phyloP scores from a whole-genome alignment of 2,329 filamentous ascomycete species.

The Phaeosphaeria sp. region DNA sequence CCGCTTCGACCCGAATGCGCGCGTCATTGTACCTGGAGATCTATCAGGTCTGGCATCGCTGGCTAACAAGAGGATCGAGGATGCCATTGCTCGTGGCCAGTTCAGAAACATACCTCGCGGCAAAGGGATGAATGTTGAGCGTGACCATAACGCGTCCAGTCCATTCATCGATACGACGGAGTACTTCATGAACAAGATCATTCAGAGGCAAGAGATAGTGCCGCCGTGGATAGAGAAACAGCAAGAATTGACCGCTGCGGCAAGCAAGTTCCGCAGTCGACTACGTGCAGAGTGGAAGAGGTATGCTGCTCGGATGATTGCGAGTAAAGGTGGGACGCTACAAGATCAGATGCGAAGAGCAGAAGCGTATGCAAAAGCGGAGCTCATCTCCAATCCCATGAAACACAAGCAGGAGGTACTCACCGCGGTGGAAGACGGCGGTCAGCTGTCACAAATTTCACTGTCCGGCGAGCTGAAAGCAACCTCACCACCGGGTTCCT shows the following conservation, averaged over 20 bases:
- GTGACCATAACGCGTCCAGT: conserved; percentile 81
- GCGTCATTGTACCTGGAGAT: conserved; percentile 77
- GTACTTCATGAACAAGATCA: conserved; percentile 98
- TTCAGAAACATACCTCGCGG: conserved; percentile 76
- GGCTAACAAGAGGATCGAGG: conserved; percentile 91
- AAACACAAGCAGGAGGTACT: conserved; percentile 53
- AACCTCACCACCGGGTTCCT: conserved; percentile 15
- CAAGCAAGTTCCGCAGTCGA: conserved; percentile 73
- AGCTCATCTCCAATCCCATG: conserved; percentile 68
- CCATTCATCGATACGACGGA: conserved; percentile 96
- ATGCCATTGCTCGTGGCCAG: conserved; percentile 89
- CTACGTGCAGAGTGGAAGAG: conserved; percentile 83
- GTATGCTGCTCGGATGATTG: conserved; percentile 79
- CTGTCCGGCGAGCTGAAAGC: conserved; percentile 53
- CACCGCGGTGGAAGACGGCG: conserved; percentile 52
- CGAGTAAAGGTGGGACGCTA: conserved; percentile 76
- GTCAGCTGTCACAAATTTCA: conserved; percentile 56
- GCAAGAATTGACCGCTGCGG: conserved; percentile 78
- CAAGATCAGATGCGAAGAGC: conserved; percentile 76
- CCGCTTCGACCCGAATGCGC: conserved; percentile 75
- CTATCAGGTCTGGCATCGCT: conserved; percentile 80
- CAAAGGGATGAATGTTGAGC: conserved; percentile 77
- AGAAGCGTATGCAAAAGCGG: conserved; percentile 75
- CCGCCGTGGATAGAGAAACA: conserved; percentile 99
- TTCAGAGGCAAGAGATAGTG: conserved; percentile 92